A percentile compares a stretch with the other conserved stretches of the same genome.
phyloP scores from a whole-genome alignment of 441 rosid species.

The Populus hybrid region DNA sequence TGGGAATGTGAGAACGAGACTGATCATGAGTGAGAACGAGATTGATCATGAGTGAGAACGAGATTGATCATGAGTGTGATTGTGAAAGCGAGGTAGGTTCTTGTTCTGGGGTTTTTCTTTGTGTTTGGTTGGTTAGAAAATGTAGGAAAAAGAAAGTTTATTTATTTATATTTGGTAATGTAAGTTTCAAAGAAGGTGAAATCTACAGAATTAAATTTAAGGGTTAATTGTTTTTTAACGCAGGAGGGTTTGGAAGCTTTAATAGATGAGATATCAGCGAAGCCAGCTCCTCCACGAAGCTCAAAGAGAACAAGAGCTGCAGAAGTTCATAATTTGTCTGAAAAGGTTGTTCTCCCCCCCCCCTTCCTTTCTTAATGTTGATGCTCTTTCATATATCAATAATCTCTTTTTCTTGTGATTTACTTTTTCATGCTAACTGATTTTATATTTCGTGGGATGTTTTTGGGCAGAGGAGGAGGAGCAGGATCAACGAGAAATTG shows the following conservation, averaged over 20 bases:
- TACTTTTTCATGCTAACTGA: neutral
- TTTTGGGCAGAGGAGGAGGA: conserved; percentile 67
- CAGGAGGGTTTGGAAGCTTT: conserved; percentile 68
- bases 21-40: too few relatives aligned
- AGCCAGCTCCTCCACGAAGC: conserved; percentile 42
- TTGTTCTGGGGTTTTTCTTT: neutral
- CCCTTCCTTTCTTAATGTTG: neutral
- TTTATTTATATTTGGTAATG: neutral
- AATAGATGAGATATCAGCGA: conserved; percentile 46
- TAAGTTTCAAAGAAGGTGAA: neutral
- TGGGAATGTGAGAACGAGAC: conserved; percentile 42
- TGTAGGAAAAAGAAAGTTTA: neutral
- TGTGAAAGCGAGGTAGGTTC: conserved; percentile 72
- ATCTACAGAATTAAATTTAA: neutral
- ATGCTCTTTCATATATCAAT: neutral
- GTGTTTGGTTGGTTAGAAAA: conserved; percentile 20
- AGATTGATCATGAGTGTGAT: conserved; percentile 24
- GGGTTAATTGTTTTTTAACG: neutral
- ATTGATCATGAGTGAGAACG: conserved; percentile 42
- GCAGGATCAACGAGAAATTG: conserved; percentile 90
- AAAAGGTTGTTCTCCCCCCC: conserved; percentile 31
- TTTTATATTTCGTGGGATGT: neutral
- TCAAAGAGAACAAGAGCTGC: conserved; percentile 78
- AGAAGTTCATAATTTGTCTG: conserved; percentile 78
- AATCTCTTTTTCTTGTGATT: too few relatives aligned